Base-by-base conservation (phyloP, 768 basidiomycete genomes). In the Amanita muscaria region DNA sequence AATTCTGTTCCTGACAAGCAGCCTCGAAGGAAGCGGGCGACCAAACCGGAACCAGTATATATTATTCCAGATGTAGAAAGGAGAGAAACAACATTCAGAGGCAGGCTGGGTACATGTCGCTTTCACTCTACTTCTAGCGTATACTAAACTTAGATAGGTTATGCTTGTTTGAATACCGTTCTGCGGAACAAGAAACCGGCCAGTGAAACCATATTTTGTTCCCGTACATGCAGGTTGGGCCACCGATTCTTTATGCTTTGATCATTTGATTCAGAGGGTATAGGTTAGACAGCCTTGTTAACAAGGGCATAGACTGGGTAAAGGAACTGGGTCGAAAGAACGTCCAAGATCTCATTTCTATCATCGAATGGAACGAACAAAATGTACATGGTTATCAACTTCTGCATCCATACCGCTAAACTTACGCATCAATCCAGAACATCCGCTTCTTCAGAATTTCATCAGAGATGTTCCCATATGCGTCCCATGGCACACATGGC, bases 381-480 rank as follows among this genome's bases (percentile, higher is more conserved):
- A 88, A 94, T 62, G 81, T 76, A 56, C 14, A 23, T 34, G 30
- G 23, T 18, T 14, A 36, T 11, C 10, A 18, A 31, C n/a, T 45
- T 22, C 16, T 29, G 5, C 6, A 18, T 21, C 24, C 12, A 38
- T 23, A 23, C 33, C 34, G 42, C 27, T 37, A 18, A 45, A 16
- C n/a, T n/a, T n/a, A n/a, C n/a, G n/a, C n/a, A n/a, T 40, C 11
- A 11, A 12, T 14, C 15, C 48, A 78, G 74, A 70, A 79, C 37
- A 91, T 94, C 44, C 76, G 74, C n/a, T 94, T 92, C 62, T 77
- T 93, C 65, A 77, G 91, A 35, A 59, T 94, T 51, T 92, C 89
- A 0, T 90, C 88, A 6, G 88, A 91, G 51, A 82, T 96, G 77
- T 94, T 96, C 62, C 91, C 92, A 1, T 96, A 84, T 54, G 90